Percentiles rank a stretch among this genome's conserved stretches.
phyloP scores from a whole-genome alignment of 495 filamentous ascomycete genomes.

The Neurospora terricola region DNA sequence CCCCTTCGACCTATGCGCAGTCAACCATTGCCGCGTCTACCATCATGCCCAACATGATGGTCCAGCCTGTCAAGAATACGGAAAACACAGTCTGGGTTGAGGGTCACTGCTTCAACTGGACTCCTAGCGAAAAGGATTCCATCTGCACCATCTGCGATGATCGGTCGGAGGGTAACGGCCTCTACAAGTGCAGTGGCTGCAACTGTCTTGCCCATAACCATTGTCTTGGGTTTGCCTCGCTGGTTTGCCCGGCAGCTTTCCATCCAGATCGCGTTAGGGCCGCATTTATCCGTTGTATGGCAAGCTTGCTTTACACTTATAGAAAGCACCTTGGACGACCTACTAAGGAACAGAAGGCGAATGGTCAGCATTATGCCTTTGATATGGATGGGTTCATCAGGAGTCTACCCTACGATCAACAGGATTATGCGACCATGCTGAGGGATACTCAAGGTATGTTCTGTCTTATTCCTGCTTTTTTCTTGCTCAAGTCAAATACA shows the following conservation, averaged over 20 bases:
- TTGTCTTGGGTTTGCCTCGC: conserved; percentile 68
- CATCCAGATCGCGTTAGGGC: conserved; percentile 82
- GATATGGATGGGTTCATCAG: conserved; percentile 89
- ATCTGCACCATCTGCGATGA: conserved; percentile 85
- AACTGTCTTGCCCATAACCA: conserved; percentile 65
- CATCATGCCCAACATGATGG: conserved; percentile 82
- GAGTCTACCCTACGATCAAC: conserved; percentile 83
- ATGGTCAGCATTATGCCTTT: conserved; percentile 81
- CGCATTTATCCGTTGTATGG: conserved; percentile 88
- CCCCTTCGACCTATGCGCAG: conserved; percentile 90
- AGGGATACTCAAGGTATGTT: conserved; percentile 82
- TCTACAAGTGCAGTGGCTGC: conserved; percentile 79
- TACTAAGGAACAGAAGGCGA: conserved; percentile 71
- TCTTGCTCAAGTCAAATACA: conserved; percentile 4
- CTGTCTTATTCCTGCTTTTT: neutral
- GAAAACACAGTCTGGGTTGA: conserved; percentile 87
- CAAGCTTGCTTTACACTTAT: conserved; percentile 92
- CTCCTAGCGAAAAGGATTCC: conserved; percentile 53
- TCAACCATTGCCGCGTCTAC: conserved; percentile 98
- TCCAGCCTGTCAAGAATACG: conserved; percentile 77
- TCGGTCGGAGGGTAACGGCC: conserved; percentile 69
- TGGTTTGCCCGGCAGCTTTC: conserved; percentile 87
- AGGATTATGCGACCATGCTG: conserved; percentile 77
- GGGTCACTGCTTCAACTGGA: conserved; percentile 80
- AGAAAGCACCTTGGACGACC: conserved; percentile 71